These are phyloP conservation scores for Tuber microsphaerosporum DNA, from an alignment of 495 filamentous ascomycete genomes.

Conservation along the genomic window DNA sequence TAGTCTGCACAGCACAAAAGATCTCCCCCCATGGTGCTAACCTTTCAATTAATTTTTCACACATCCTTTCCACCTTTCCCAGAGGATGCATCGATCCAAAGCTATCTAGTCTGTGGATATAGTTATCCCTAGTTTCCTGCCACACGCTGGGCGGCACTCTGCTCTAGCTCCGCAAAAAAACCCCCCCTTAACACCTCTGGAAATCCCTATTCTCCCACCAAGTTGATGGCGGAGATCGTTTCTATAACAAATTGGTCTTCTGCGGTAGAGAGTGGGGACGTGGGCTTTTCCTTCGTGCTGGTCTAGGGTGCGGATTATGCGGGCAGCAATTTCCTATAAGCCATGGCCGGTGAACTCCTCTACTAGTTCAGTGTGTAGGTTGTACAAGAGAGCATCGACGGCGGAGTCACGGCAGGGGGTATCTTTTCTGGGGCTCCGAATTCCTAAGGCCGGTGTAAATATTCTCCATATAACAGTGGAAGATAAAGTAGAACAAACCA, in stretches of 20 bases:
- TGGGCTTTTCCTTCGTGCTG: too few species aligned
- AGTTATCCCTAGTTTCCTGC: too few species aligned
- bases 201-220: neutral
- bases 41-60: too few species aligned
- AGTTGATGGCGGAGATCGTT: too few species aligned
- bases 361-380: slow-evolving; percentile 64
- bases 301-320: slow-evolving; percentile 69
- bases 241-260: neutral
- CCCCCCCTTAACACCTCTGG: neutral
- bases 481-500: too few species aligned
- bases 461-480: neutral
- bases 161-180: too few species aligned
- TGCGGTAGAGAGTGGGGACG: too few species aligned
- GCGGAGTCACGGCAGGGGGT: slow-evolving; percentile 85
- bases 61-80: too few species aligned
- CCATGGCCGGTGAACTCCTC: slow-evolving; percentile 80
- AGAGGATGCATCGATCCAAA: too few species aligned
- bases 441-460: slow-evolving; percentile 45
- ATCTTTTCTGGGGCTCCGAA: slow-evolving; percentile 87
- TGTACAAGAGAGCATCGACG: slow-evolving; percentile 94
- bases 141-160: too few species aligned
- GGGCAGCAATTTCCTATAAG: slow-evolving; percentile 61
- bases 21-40: too few species aligned
- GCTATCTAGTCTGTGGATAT: neutral
- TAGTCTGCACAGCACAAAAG: too few species aligned